Conservation (phyloP, 176 grass and related monocot species). For the Bolboschoenus planiculmis region DNA sequence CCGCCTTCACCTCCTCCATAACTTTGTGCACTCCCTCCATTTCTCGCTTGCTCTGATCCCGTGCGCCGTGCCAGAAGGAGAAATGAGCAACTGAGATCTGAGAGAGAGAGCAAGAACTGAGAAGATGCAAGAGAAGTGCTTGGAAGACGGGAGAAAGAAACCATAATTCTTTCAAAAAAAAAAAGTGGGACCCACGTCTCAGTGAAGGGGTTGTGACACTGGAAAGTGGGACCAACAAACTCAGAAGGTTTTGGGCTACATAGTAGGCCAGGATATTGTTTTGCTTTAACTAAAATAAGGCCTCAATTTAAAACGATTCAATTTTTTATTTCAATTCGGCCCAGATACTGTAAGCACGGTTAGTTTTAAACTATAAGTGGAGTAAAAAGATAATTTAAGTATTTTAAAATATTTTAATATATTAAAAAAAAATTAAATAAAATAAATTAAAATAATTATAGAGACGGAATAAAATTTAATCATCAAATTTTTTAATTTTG, state of each 20-base stretch:
- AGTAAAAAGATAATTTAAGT: no score
- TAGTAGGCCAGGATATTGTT: background rate
- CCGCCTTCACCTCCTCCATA: slow-evolving; percentile 61
- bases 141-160: background rate
- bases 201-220: background rate
- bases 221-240: background rate
- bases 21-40: slow-evolving; percentile 26
- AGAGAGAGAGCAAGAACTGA: background rate
- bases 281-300: background rate
- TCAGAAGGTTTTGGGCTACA: background rate
- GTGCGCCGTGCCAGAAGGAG: background rate
- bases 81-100: slow-evolving; percentile 16
- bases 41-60: background rate
- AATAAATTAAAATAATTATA: no score
- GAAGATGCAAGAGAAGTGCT: background rate
- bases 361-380: no score
- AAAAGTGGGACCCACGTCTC: background rate
- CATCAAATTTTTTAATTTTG: no score
- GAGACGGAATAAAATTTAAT: no score
- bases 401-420: no score
- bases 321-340: background rate
- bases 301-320: background rate
- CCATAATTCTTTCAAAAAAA: background rate
- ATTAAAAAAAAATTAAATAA: no score
- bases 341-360: background rate